Evolutionary conservation across 345 rosid genomes (phyloP).

Genomic region (Citrus sp.): DNA sequence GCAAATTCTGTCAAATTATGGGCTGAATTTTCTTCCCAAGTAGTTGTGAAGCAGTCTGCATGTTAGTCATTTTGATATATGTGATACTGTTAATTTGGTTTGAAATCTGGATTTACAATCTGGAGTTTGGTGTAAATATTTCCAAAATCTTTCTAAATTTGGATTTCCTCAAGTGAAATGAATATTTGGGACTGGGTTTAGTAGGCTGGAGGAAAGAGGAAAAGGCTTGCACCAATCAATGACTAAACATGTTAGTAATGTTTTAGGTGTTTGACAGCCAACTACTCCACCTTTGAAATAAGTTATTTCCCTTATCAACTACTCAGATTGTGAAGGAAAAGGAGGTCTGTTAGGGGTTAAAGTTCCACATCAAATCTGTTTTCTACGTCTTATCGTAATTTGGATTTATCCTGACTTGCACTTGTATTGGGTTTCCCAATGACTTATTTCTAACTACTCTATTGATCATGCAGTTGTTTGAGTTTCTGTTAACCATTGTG

Average conservation of each 20-base stretch:
- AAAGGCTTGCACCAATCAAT: not conserved
- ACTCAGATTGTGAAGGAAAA: not conserved
- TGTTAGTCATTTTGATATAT: not conserved
- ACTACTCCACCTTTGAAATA: not conserved
- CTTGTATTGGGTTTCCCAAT: slow-evolving; percentile 7
- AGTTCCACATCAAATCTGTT: not conserved
- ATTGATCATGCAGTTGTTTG: slow-evolving; percentile 63
- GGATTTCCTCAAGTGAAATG: not conserved
- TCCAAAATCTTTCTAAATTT: not conserved
- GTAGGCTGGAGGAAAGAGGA: not conserved
- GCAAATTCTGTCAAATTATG: not conserved
- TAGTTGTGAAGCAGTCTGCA: not conserved
- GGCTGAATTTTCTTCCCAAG: not conserved
- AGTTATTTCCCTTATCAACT: not conserved
- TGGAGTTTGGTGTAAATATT: not conserved
- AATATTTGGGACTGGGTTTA: not conserved
- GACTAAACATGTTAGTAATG: not conserved
- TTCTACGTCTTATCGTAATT: not conserved
- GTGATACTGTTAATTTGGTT: not conserved
- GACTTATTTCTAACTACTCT: slow-evolving; percentile 22
- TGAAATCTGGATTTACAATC: not conserved
- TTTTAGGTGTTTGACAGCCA: not conserved
- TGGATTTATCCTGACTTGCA: not conserved
- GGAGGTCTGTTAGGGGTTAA: not conserved
- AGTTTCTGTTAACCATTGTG: slow-evolving; percentile 76